Percentiles rank a stretch among this genome's conserved stretches.
phyloP scores from a whole-genome alignment of 202 grass and related monocot genomes.

The Musa balbisiana region DNA sequence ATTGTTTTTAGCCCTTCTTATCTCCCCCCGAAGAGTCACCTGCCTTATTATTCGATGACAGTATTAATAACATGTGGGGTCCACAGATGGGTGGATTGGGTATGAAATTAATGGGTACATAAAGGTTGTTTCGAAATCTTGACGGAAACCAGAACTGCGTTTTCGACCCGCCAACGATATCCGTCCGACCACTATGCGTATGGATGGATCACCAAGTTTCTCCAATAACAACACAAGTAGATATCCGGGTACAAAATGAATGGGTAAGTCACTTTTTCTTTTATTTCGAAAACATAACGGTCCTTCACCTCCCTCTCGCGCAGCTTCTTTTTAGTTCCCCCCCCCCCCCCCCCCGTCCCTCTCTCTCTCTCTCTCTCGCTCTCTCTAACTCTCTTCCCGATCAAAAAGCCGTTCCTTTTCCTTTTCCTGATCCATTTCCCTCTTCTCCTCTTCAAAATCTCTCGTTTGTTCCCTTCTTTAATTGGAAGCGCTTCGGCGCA shows the following conservation, averaged over 20 bases:
- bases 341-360: too few relatives aligned
- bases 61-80: background rate
- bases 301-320: background rate
- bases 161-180: too few relatives aligned
- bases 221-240: background rate
- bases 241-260: fast-evolving
- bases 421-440: background rate
- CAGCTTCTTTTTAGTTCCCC: background rate
- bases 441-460: conserved; percentile 7
- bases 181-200: too few relatives aligned
- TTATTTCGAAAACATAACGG: conserved; percentile 6
- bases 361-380: background rate
- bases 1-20: background rate
- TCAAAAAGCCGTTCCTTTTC: background rate
- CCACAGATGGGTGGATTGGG: too few relatives aligned
- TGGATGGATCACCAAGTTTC: background rate
- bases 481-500: background rate
- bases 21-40: fast-evolving
- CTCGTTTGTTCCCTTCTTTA: background rate
- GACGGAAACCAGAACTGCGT: too few relatives aligned
- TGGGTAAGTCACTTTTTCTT: background rate
- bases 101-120: too few relatives aligned
- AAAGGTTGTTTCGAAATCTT: too few relatives aligned
- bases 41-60: background rate
- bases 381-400: background rate